Evolutionary conservation across 1,284 basidiomycete species (phyloP), one percentile per base, ranked within the genome.

Genomic region (Mixia osmundae): DNA sequence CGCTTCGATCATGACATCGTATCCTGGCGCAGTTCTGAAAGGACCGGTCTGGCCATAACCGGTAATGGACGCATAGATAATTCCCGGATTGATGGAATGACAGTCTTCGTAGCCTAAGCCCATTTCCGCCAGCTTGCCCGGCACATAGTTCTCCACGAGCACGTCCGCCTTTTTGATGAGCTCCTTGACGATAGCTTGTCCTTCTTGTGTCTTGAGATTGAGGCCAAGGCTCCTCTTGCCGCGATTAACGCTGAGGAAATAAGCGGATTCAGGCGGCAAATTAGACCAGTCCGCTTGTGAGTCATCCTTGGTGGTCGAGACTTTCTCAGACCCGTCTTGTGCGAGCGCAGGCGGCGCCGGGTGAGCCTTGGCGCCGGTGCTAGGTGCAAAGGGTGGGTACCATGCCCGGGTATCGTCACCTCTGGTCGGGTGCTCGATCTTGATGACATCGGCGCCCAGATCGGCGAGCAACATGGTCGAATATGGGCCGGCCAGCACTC

Each of bases 21-120:
- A 89, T 4, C 83, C 85, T 10, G 82, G 75, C 25, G 72, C 69
- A 41, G 69, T 63, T 30, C 72, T 63, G 50, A 75, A 89, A 4
- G 85, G 83, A 1, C 85, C 85, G 0, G 78, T 85, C 48, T 91
- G 83, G 1, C 85, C 87, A 55, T 91, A 37, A 72, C 80, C 80
- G 12, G 82, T 83, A 45, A 95, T 76, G 19, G 77, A 83, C 29
- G 80, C 72, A 51, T 94, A 95, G 30, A 94, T 72, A 35, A 95
- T 62, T 27, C 63, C 60, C 2, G 75, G 72, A 50, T 94, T 95
- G 37, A 87, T 61, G 54, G 67, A 66, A 37, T 63, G 63, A 50
- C 80, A 76, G 41, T 78, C 69, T 43, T 83, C 76, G 61, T 71
- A 94, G 5, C 79, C 80, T 14, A 95, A 64, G 0, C 80, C 80